Conservation (phyloP, 805 yeast species). For the Maudiozyma turicensis region DNA sequence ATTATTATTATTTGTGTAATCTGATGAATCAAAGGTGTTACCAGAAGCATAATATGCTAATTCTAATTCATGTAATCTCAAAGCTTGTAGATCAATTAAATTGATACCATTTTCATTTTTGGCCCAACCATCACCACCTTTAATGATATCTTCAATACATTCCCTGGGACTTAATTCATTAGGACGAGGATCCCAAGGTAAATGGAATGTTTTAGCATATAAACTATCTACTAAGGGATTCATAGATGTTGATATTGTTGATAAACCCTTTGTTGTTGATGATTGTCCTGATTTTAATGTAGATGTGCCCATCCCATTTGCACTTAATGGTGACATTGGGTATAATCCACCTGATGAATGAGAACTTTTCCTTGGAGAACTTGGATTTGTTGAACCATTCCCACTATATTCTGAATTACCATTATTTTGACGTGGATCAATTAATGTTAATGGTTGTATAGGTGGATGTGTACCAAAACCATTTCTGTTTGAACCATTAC, state of each 20-base stretch:
- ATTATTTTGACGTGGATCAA: background rate
- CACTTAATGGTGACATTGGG: background rate
- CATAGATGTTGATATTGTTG: conserved; percentile 25
- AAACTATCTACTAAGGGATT: conserved; percentile 44
- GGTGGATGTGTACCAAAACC: background rate
- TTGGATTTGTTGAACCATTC: background rate
- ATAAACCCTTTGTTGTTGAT: conserved; percentile 9
- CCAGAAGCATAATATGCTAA: conserved; percentile 9
- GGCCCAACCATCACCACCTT: conserved; percentile 64
- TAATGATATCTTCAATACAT: conserved; percentile 64
- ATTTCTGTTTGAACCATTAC: background rate
- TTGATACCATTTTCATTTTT: conserved; percentile 30
- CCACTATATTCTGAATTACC: background rate
- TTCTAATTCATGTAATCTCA: conserved; percentile 22
- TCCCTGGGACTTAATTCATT: conserved; percentile 58
- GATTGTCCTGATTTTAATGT: background rate
- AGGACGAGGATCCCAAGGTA: conserved; percentile 51
- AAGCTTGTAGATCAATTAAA: conserved; percentile 26
- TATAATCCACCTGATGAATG: background rate
- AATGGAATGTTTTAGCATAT: conserved; percentile 45
- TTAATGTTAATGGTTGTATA: background rate
- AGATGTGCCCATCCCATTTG: background rate
- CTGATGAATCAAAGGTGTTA: background rate
- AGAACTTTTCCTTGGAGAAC: background rate
- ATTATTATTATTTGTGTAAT: background rate